A percentile compares a stretch with the other conserved stretches of the same genome.
Conservation (phyloP, 495 filamentous ascomycete genomes). For the Lentithecium fluviatile region DNA sequence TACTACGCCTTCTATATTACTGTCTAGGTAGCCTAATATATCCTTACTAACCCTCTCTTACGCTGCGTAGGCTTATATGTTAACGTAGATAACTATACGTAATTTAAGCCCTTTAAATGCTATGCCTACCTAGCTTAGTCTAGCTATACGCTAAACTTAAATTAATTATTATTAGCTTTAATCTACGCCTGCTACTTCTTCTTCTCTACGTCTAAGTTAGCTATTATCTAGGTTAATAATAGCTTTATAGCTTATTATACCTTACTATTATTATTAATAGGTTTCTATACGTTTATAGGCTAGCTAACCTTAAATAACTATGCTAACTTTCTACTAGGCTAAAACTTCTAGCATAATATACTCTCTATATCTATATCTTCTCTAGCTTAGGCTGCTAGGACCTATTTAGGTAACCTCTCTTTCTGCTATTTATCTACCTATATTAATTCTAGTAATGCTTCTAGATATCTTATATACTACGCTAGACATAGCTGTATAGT, state of each 20-base stretch:
- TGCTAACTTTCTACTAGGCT: too few relatives aligned
- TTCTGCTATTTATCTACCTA: too few relatives aligned
- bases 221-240: constrained; percentile 2
- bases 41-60: not conserved
- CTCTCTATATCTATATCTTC: too few relatives aligned
- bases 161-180: constrained; percentile 10
- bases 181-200: constrained; percentile 4
- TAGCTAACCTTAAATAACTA: too few relatives aligned
- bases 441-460: too few relatives aligned
- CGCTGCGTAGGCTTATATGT: constrained; percentile 1
- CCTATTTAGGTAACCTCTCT: too few relatives aligned
- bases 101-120: constrained; percentile 10
- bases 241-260: constrained; percentile 1
- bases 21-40: constrained; percentile 1
- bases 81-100: not conserved
- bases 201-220: constrained; percentile 6
- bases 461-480: too few relatives aligned
- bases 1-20: constrained; percentile 8
- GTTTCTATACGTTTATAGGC: constrained; percentile 3
- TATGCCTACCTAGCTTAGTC: constrained; percentile 5
- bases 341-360: too few relatives aligned
- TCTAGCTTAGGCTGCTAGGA: too few relatives aligned
- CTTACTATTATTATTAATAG: not conserved
- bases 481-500: too few relatives aligned
- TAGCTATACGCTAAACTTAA: constrained; percentile 8